Base-by-base conservation (phyloP, 2,329 filamentous ascomycete genomes). In the Colletotrichum horii region DNA sequence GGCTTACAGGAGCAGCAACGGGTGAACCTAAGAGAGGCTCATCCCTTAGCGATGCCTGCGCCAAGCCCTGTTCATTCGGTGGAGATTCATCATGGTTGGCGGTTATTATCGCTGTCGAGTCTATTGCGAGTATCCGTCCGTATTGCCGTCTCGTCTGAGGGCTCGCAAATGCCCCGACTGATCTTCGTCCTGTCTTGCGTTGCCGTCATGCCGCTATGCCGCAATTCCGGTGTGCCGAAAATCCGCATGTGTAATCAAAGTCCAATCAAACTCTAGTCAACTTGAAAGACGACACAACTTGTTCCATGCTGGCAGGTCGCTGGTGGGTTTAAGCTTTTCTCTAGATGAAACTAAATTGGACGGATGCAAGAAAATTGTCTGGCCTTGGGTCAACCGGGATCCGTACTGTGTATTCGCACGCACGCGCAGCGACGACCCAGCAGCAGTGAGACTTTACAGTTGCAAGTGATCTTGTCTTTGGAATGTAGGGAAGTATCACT, bases 1-100 rank as follows among this genome's bases (percentile, higher is more conserved):
- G 55, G n/a, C 34, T 22, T 8, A 36, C 60, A 38, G n/a, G 19
- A 61, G 30, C 58, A 64, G 55, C 8, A 22, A 69, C 38, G 12
- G n/a, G 64, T 62, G 34, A 16, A 48, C 7, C 65, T 66, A 71
- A 74, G 60, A 74, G 67, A 70, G 60, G 67, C 71, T 74, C 71
- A 66, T 74, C 34, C 67, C 67, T 74, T 71, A 67, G 60, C 71
- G 55, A 15, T 30, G 14, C 55, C 26, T 14, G 43, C 43, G 43
- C n/a, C 34, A 12, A 38, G 38, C 32, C 38, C 36, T 73, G 32
- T n/a, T 26, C 24, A 34, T 36, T 36, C 11, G 55, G 36, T 58
- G 34, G 30, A 28, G 34, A 22, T 32, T 19, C 30, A 43, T 30
- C 30, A 22, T 62, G 12, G 30, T 14, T 34, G 60, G 19, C 30